Conservation (phyloP, 805 yeast species). For the Myxozyma vanderwaltii region DNA sequence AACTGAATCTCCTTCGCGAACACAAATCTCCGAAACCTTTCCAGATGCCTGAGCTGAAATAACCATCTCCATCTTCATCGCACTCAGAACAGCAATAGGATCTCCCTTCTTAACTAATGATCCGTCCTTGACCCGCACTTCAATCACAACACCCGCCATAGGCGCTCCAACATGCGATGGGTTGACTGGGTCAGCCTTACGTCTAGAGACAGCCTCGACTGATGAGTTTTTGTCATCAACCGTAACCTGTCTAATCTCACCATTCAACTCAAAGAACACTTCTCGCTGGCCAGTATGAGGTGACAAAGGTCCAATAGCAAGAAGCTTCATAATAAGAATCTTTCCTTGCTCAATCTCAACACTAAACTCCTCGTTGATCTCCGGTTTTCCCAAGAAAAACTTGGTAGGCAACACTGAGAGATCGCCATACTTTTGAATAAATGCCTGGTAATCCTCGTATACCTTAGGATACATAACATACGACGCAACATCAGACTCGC, state of each 20-base stretch:
- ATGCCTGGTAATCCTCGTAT: constrained; percentile 80
- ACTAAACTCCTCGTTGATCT: constrained; percentile 81
- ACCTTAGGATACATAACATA: constrained; percentile 99
- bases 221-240: constrained; percentile 86
- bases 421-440: constrained; percentile 80
- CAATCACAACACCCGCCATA: constrained; percentile 98
- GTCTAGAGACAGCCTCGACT: constrained; percentile 80
- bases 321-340: constrained; percentile 82
- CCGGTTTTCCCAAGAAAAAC: constrained; percentile 84
- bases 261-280: constrained; percentile 96
- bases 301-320: constrained; percentile 90
- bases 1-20: constrained; percentile 91
- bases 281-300: constrained; percentile 87
- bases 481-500: constrained; percentile 89
- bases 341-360: constrained; percentile 96
- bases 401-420: constrained; percentile 91
- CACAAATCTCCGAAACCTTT: constrained; percentile 70
- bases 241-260: constrained; percentile 95
- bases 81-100: constrained; percentile 88
- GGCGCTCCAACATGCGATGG: constrained; percentile 97
- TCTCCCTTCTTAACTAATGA: constrained; percentile 94
- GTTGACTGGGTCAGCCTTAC: constrained; percentile 85
- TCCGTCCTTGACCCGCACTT: constrained; percentile 86
- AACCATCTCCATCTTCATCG: constrained; percentile 99
- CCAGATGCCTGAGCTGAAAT: constrained; percentile 91